A percentile compares a stretch with the other conserved stretches of the same genome.
Conservation (phyloP, 2,329 filamentous ascomycete genomes). For the Neonectria neomacrospora region DNA sequence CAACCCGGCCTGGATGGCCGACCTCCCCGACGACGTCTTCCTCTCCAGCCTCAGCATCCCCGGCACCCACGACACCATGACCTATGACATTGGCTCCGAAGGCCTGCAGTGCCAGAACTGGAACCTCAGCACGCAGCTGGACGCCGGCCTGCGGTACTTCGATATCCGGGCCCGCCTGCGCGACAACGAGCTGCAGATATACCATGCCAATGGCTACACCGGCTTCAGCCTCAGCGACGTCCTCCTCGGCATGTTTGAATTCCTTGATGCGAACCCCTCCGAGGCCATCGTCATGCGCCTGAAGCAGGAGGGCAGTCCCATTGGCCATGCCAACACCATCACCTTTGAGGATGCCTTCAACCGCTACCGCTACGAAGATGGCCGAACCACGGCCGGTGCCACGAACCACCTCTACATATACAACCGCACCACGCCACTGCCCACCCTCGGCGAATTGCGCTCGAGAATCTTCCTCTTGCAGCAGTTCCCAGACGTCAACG, state of each 20-base stretch:
- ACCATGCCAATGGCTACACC: conserved; percentile 59
- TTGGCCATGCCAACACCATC: conserved; percentile 49
- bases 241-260: conserved; percentile 56
- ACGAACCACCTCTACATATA: conserved; percentile 52
- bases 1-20: conserved; percentile 56
- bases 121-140: conserved; percentile 57
- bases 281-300: conserved; percentile 62
- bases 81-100: conserved; percentile 52
- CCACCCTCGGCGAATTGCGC: conserved; percentile 58
- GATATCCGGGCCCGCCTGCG: conserved; percentile 60
- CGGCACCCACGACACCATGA: conserved; percentile 66
- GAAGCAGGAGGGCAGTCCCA: conserved; percentile 58
- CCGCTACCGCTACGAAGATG: conserved; percentile 50
- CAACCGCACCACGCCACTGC: conserved; percentile 48
- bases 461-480: conserved; percentile 60
- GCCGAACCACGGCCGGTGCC: conserved; percentile 50
- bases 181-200: conserved; percentile 58
- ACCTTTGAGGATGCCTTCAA: conserved; percentile 60
- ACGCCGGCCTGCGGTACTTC: conserved; percentile 60
- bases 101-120: conserved; percentile 60
- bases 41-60: conserved; percentile 61
- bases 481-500: conserved; percentile 53
- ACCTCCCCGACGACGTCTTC: conserved; percentile 53
- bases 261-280: conserved; percentile 57
- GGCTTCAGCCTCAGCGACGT: conserved; percentile 58